Evolutionary conservation across 1,139 yeast genomes (phyloP), one percentile per base, ranked within the genome.

Genomic region (Sugiyamaella sp.): DNA sequence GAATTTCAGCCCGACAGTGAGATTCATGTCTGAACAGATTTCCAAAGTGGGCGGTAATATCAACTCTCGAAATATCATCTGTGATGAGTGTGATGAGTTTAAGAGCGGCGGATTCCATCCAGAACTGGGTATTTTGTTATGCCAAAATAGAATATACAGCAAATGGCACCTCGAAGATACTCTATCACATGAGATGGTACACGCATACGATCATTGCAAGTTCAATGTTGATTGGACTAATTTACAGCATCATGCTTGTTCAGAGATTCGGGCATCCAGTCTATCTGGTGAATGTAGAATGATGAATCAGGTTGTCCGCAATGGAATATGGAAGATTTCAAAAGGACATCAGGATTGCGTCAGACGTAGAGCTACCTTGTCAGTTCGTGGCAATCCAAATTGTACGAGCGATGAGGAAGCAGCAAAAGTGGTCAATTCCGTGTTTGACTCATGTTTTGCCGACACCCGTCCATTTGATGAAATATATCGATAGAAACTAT

Each of bases 401-500:
- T 95, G 99, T 69, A 76, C 80, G 61, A 79, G 78, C 60, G 75
- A 77, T 56, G 85, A 83, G 51, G 86, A 86, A 60, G 99, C 99
- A 0, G 84, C 81, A 54, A 77, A 78, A 58, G 86, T 83, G 3
- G 97, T 95, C 2, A 82, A 86, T 60, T 85, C 86, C 57, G 98
- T 93, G 9, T 93, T 96, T 86, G 87, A 85, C 59, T 85, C 95
- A 32, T 93, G 99, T 68, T 95, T 90, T 68, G 85, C 84, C 65
- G 99, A 93, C 68, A 93, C 99, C 1, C 77, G 99, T 63, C 99
- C 99, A 0, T 93, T 89, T 71, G 99, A 93, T 65, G 84, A 89
- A 65, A 90, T 91, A 27, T 91, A 89, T 67, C 75, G 86, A 60
- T 86, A 55, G 50, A n/a, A 16, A 29, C 46, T 24, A 2, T 24